Evolutionary conservation across 2,329 filamentous ascomycete species (phyloP).

Genomic region (Penicillium carneum): DNA sequence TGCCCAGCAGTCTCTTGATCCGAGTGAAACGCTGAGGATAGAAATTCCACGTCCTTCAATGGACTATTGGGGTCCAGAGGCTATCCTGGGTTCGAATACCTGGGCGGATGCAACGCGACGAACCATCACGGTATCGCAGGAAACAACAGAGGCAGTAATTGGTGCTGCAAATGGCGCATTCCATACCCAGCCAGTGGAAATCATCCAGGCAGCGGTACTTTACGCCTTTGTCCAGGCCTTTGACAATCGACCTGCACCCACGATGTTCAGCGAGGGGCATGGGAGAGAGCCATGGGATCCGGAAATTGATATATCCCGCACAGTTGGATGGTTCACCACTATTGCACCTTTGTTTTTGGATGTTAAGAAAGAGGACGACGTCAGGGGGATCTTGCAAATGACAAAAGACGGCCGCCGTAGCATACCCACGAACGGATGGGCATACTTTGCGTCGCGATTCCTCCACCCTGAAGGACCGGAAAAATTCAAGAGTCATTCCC

Average conservation of each 20-base stretch:
- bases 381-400: neutral
- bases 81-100: neutral
- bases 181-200: conserved; percentile 20
- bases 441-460: conserved; percentile 58
- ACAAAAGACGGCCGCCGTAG: conserved; percentile 48
- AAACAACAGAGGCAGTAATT: conserved; percentile 10
- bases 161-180: conserved; percentile 24
- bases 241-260: conserved; percentile 59
- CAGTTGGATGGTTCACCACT: conserved; percentile 68
- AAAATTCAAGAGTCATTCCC: conserved; percentile 29
- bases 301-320: conserved; percentile 62
- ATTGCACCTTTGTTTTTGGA: conserved; percentile 54
- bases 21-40: neutral
- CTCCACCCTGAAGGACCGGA: conserved; percentile 1
- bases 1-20: neutral
- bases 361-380: too few species aligned
- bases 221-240: conserved; percentile 66
- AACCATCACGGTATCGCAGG: neutral
- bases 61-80: conserved; percentile 14
- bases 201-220: conserved; percentile 58
- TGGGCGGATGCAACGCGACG: neutral
- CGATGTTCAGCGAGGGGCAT: conserved; percentile 55
- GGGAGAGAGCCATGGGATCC: conserved; percentile 52
- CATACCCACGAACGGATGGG: conserved; percentile 56
- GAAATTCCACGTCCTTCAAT: conserved; percentile 10